Evolutionary conservation across 169 alveolate genomes (phyloP), one percentile per base, ranked within the genome.

Genomic region (Cryptosporidium ryanae): DNA sequence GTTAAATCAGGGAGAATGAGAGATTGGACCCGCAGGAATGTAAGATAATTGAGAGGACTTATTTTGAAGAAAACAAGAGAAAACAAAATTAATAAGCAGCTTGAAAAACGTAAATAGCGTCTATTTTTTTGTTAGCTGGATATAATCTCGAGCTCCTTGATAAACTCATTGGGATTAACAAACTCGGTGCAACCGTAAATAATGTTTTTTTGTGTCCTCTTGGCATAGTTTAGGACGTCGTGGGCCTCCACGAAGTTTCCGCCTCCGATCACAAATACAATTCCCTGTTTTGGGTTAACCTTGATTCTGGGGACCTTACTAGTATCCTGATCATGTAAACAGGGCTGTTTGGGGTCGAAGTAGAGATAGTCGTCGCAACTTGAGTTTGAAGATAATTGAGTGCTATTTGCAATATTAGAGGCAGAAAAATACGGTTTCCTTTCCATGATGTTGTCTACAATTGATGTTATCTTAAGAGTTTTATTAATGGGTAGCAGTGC

Each of bases 181-280:
- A 91, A 91, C 59, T 91, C 92, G 2, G 94, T 91, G 10, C 91
- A 82, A 43, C 94, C 94, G 67, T 89, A 91, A 44, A 91, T 68
- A 50, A 91, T 91, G 65, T 84, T 91, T 61, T 91, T 91, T 48
- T 91, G 90, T 31, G 90, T 59, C 48, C 89, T 91, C 23, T 91
- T 70, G 38, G 95, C 95, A 66, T 91, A 64, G 18, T 92, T 94
- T 65, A 90, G 90, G 57, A 94, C 43, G 27, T 92, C 94, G 15
- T 91, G 84, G 21, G 94, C 91, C 64, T 94, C 96, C 46, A 89
- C 91, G 90, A 91, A 94, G 70, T 92, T 91, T 32, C 95, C 96
- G 32, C 96, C 96, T 2, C 96, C 96, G 1, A 94, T 91, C 1
- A 94, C 82, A 61, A 94, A 94, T 1, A 94, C 91, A 13, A 93